These are phyloP conservation scores for Metschnikowia continentalis DNA, from an alignment of 805 yeast species.

Conservation along the genomic window DNA sequence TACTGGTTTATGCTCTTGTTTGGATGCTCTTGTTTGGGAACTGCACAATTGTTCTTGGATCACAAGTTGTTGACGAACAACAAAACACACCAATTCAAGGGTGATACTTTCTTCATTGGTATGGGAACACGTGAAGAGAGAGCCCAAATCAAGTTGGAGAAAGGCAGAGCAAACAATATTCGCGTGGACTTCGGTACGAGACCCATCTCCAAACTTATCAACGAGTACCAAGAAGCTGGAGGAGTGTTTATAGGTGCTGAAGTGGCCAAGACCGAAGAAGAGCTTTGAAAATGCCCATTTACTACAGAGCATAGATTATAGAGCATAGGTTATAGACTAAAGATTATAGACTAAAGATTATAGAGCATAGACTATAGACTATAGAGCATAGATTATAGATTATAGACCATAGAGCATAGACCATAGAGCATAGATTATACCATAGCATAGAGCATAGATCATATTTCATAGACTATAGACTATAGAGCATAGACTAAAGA, in stretches of 20 bases:
- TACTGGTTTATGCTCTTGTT: too few species aligned
- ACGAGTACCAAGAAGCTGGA: slow-evolving; percentile 18
- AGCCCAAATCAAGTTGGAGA: slow-evolving; percentile 34
- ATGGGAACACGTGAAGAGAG: slow-evolving; percentile 51
- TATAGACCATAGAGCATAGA: too few species aligned
- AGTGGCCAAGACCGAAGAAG: slow-evolving; percentile 18
- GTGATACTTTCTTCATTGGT: slow-evolving; percentile 48
- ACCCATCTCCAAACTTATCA: slow-evolving; percentile 27
- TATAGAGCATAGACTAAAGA: too few species aligned
- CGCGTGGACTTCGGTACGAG: slow-evolving; percentile 51
- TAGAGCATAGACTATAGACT: too few species aligned
- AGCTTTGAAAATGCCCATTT: slow-evolving; percentile 22
- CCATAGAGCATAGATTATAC: too few species aligned
- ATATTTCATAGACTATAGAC: too few species aligned
- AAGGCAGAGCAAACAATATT: slow-evolving; percentile 44
- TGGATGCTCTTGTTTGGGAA: slow-evolving; percentile 51
- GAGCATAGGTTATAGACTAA: too few species aligned
- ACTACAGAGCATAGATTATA: too few species aligned
- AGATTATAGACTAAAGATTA: too few species aligned
- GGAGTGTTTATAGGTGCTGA: slow-evolving; percentile 27
- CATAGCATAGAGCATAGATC: too few species aligned
- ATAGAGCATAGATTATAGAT: too few species aligned
- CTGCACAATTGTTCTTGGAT: slow-evolving; percentile 52
- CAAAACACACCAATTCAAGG: slow-evolving; percentile 47
- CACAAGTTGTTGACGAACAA: slow-evolving; percentile 53